Evolutionary conservation across 441 rosid species (phyloP), one percentile per base, ranked within the genome.

Genomic region (Populus hybrid): DNA sequence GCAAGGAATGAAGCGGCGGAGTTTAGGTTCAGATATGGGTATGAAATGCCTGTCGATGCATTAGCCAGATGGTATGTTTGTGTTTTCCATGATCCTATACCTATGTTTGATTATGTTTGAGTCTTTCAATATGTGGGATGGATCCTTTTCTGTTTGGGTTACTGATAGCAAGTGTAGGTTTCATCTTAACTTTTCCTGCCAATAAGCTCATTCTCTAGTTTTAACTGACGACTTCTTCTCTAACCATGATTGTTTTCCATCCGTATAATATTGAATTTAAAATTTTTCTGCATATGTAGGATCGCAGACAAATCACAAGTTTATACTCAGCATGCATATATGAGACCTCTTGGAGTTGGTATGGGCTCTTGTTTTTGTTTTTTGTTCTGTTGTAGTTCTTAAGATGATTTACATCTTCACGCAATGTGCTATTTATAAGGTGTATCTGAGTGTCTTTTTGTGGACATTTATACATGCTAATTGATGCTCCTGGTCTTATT

Each of bases 331-430:
- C 98, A 96, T 91, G 99, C 98, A 73, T 96, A 96, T 82, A 93
- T 94, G 99, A 91, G 99, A 86, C 99, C 99, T 23, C 98, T 94
- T 79, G 98, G 99, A 82, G 97, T 96, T 74, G 96, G 99, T 88
- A 83, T 66, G 89, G 26, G 84, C 78, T 83, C 78, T 78, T 23
- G 6, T 79, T 77, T 78, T 71, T 56, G 26, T 71, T 76, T 18
- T 21, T 45, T 36, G 1, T 50, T 0, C 53, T 72, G 3, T 21
- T 24, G 9, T 38, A 35, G 53, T 21, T 53, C 21, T 28, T 28
- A 23, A 23, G 28, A 33, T 59, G 31, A 6, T 67, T 23, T 29
- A 29, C 36, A 5, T 29, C 9, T 29, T 29, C 21, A 29, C 10
- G 38, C 69, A 29, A 11, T 40, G 11, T 40, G 50, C 50, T 10